phyloP scores from a whole-genome alignment of 257 asterid species.

The Cordia subcordata region DNA sequence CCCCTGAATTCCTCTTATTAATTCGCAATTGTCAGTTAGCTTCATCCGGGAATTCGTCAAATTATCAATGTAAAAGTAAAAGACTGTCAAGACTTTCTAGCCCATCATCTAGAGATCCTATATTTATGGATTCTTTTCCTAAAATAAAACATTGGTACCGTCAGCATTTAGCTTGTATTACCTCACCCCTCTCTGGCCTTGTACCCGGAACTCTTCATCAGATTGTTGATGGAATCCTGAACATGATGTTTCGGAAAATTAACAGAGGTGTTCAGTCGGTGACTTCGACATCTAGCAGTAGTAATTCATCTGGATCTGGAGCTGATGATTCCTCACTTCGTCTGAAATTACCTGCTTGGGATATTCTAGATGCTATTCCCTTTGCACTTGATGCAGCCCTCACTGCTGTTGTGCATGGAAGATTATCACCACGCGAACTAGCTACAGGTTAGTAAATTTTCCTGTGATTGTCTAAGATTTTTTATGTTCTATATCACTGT shows the following conservation, averaged over 20 bases:
- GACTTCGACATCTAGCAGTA: constrained; percentile 80
- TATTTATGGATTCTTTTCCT: constrained; percentile 82
- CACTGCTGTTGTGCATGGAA: constrained; percentile 89
- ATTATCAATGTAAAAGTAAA: constrained; percentile 40
- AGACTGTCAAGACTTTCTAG: constrained; percentile 46
- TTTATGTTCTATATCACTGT: not conserved
- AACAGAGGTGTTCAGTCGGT: constrained; percentile 52
- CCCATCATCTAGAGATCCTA: constrained; percentile 56
- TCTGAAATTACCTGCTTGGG: constrained; percentile 96
- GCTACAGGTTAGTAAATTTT: constrained; percentile 65
- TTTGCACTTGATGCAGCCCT: constrained; percentile 96
- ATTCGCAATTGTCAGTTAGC: constrained; percentile 70
- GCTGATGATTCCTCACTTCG: constrained; percentile 52
- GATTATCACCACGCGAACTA: constrained; percentile 87
- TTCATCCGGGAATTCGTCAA: constrained; percentile 39
- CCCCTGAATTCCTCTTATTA: constrained; percentile 83
- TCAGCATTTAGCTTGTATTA: constrained; percentile 86
- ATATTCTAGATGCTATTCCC: constrained; percentile 97
- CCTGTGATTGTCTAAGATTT: not conserved
- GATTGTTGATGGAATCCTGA: constrained; percentile 78
- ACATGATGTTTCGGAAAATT: constrained; percentile 77
- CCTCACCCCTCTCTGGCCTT: constrained; percentile 76
- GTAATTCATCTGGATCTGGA: constrained; percentile 65
- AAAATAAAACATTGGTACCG: constrained; percentile 85
- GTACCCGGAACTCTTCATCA: constrained; percentile 91